Base-by-base conservation (phyloP, 2,329 filamentous ascomycete genomes). In the Podosphaera leucotricha region DNA sequence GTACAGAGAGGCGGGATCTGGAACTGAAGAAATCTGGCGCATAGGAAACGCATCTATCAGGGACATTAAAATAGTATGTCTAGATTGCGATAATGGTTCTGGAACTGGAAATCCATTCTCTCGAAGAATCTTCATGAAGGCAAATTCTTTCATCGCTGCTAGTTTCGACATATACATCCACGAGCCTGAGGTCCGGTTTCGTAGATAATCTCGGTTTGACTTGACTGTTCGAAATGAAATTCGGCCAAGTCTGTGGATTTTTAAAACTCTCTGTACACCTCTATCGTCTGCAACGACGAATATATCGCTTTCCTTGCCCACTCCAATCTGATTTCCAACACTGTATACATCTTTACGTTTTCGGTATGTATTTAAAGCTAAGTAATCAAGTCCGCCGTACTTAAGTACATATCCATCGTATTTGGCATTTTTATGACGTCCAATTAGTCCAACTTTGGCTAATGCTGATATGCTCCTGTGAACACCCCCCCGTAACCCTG, bases 111-210 rank as follows among this genome's bases (percentile, higher is more conserved):
- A 93, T 1, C 82, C 85, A 55, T 90, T 84, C 33, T 82, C 75
- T 39, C 72, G 65, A 6, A 98, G 69, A 0, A 80, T 84, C 51
- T 79, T 77, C 85, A 98, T 92, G 61, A 95, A 95, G 2, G 86
- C 79, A 60, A 73, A 92, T 60, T 98, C 90, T 59, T 92, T 93
- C 67, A 90, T 75, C 11, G 90, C 90, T 6, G 92, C 86, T 30
- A 98, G 69, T 36, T 84, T 72, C 11, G 83, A 92, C 62, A 98
- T 83, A 61, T 98, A 94, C 86, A 95, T 94, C 90, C 90, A 98
- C 37, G 82, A 90, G 4, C 77, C 85, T 15, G 78, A 78, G 46
- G 69, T 70, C 46, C 78, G 72, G 54, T 90, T 84, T 53, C 80
- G 78, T 45, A 95, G 74, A 62, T 98, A 98, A 62, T 98, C 90